These are phyloP conservation scores for Tribonema minus DNA, from an alignment of 108 stramenopile genomes.

Conservation along the genomic window DNA sequence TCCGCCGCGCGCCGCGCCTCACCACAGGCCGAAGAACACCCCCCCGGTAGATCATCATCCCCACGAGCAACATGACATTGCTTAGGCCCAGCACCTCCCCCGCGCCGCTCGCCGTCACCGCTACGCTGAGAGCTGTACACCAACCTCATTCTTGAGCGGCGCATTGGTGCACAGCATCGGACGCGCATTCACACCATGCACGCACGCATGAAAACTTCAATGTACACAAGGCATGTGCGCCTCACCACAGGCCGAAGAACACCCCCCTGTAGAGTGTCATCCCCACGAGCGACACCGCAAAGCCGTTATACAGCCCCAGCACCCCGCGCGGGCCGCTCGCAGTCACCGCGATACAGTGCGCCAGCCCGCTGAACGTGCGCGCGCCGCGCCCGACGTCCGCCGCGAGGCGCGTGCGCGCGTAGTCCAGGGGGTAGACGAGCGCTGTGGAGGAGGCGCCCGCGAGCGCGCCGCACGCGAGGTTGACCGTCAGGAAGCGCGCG, in stretches of 20 bases:
- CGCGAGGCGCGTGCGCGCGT: slow-evolving; percentile 96
- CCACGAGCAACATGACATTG: slow-evolving; percentile 79
- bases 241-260: no score
- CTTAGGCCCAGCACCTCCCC: slow-evolving; percentile 67
- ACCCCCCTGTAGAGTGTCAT: slow-evolving; percentile 94
- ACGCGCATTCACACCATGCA: no score
- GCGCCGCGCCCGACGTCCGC: slow-evolving; percentile 83
- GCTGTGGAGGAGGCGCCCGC: slow-evolving; percentile 90
- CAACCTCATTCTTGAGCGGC: no score
- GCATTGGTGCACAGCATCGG: no score
- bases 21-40: slow-evolving; percentile 93
- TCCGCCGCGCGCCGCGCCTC: no score
- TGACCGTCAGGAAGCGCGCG: slow-evolving; percentile 85
- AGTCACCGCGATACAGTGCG: slow-evolving; percentile 91
- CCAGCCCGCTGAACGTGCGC: slow-evolving; percentile 87
- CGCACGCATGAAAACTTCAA: no score
- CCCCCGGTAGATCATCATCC: slow-evolving; percentile 96
- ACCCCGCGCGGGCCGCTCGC: slow-evolving; percentile 69
- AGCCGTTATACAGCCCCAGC: slow-evolving; percentile 85
- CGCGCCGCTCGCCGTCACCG: slow-evolving; percentile 79
- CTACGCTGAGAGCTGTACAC: no score
- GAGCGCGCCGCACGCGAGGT: slow-evolving; percentile 93
- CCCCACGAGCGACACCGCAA: slow-evolving; percentile 78
- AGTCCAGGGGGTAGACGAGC: slow-evolving; percentile 97
- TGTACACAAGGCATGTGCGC: no score